phyloP scores from a whole-genome alignment of 2,329 filamentous ascomycete species.

The Nectriaceae sp. region DNA sequence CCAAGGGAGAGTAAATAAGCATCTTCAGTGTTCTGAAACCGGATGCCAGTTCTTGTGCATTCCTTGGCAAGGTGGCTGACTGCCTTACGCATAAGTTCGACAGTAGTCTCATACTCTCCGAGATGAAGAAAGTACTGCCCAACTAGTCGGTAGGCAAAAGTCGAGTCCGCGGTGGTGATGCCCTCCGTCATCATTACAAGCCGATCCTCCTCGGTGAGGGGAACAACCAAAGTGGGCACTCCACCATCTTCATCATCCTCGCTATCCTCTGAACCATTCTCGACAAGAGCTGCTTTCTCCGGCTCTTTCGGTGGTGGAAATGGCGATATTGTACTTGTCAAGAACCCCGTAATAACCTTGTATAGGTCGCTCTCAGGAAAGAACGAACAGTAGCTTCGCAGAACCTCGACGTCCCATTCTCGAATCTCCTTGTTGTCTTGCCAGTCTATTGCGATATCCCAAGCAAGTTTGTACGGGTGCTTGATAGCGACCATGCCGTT shows the following conservation, averaged over 20 bases:
- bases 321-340: slow-evolving; percentile 82
- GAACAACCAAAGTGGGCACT: slow-evolving; percentile 53
- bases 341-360: slow-evolving; percentile 78
- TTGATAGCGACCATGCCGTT: slow-evolving; percentile 96
- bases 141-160: slow-evolving; percentile 81
- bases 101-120: slow-evolving; percentile 81
- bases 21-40: slow-evolving; percentile 70
- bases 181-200: slow-evolving; percentile 80
- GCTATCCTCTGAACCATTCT: slow-evolving; percentile 52
- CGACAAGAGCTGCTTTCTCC: slow-evolving; percentile 19
- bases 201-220: slow-evolving; percentile 74
- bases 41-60: slow-evolving; percentile 66
- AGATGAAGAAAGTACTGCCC: slow-evolving; percentile 80
- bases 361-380: slow-evolving; percentile 84
- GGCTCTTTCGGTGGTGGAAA: slow-evolving; percentile 56
- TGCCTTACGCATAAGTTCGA: slow-evolving; percentile 78
- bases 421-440: slow-evolving; percentile 72
- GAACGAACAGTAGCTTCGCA: slow-evolving; percentile 78
- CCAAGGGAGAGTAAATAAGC: slow-evolving; percentile 76
- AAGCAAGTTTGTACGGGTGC: slow-evolving; percentile 85
- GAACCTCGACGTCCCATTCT: slow-evolving; percentile 76
- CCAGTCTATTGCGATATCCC: slow-evolving; percentile 91
- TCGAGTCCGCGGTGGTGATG: slow-evolving; percentile 66
- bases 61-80: slow-evolving; percentile 62
- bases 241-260: slow-evolving; percentile 61